These are phyloP conservation scores for Suhomyces tanzawaensis DNA, from an alignment of 805 yeast species.

Conservation along the genomic window DNA sequence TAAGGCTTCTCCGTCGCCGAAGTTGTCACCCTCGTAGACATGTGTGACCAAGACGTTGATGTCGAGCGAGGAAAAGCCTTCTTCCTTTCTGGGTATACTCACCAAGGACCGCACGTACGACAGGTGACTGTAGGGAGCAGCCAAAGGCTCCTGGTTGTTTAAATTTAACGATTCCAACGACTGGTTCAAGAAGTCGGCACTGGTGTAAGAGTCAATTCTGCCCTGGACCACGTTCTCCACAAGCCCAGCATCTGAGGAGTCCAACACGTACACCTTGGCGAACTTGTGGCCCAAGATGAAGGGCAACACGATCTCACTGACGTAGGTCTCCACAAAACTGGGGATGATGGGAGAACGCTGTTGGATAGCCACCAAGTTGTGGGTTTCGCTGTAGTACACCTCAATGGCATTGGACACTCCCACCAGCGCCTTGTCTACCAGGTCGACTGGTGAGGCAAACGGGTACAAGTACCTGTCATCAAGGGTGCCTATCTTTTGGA, in stretches of 20 bases:
- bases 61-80: conserved; percentile 9
- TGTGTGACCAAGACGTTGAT: conserved; percentile 50
- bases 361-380: conserved; percentile 60
- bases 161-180: conserved; percentile 31
- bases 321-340: conserved; percentile 50
- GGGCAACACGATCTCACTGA: conserved; percentile 49
- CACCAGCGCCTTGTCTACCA: conserved; percentile 3
- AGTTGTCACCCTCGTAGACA: conserved; percentile 91
- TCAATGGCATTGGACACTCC: conserved; percentile 65
- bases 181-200: conserved; percentile 30
- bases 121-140: conserved; percentile 1
- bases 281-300: conserved; percentile 44
- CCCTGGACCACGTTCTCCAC: conserved; percentile 22
- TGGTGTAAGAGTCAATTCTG: conserved; percentile 24
- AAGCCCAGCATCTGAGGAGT: conserved; percentile 70
- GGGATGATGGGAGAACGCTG: conserved; percentile 85
- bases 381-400: conserved; percentile 46
- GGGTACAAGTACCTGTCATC: conserved; percentile 70
- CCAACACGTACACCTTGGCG: conserved; percentile 52
- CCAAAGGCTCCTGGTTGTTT: conserved; percentile 2
- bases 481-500: conserved; percentile 51
- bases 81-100: conserved; percentile 7
- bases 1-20: conserved; percentile 59
- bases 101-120: conserved; percentile 11
- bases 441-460: conserved; percentile 76